phyloP scores from a whole-genome alignment of 495 filamentous ascomycete species.

The Xylaria scruposa region DNA sequence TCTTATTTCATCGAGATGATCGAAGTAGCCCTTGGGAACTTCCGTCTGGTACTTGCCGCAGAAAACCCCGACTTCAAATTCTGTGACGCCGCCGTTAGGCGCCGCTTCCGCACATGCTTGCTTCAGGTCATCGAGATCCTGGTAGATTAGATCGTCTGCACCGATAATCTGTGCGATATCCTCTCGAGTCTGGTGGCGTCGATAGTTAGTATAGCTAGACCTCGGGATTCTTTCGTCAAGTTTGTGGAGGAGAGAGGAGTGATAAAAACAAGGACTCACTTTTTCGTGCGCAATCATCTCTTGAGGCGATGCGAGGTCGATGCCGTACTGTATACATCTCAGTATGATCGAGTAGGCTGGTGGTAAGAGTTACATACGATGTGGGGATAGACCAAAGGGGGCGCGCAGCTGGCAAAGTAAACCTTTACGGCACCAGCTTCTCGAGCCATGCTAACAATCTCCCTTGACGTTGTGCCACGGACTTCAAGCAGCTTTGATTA shows the following conservation, averaged over 20 bases:
- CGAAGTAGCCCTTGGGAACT: conserved; percentile 83
- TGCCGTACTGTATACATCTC: conserved; percentile 66
- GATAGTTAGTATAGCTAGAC: neutral
- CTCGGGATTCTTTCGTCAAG: neutral
- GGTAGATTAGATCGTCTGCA: conserved; percentile 92
- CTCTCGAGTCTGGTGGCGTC: conserved; percentile 37
- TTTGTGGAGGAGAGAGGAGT: too few species aligned
- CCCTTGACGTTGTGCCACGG: conserved; percentile 85
- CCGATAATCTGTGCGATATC: conserved; percentile 82
- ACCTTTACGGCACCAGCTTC: conserved; percentile 92
- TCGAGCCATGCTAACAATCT: conserved; percentile 89
- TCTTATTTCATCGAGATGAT: conserved; percentile 77
- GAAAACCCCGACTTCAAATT: conserved; percentile 97
- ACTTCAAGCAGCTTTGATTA: conserved; percentile 50
- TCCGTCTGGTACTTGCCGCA: conserved; percentile 89
- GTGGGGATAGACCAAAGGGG: conserved; percentile 74
- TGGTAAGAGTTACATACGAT: conserved; percentile 64
- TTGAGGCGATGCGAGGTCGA: conserved; percentile 81
- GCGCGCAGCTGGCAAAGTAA: conserved; percentile 86
- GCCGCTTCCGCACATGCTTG: conserved; percentile 77
- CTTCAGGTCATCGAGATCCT: conserved; percentile 83
- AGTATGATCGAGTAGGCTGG: neutral
- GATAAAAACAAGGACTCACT: too few species aligned
- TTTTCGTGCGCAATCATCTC: conserved; percentile 88
- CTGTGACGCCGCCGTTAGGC: conserved; percentile 57